Base-by-base conservation (phyloP, 1,284 basidiomycete genomes). In the Microbotryum intermedium region DNA sequence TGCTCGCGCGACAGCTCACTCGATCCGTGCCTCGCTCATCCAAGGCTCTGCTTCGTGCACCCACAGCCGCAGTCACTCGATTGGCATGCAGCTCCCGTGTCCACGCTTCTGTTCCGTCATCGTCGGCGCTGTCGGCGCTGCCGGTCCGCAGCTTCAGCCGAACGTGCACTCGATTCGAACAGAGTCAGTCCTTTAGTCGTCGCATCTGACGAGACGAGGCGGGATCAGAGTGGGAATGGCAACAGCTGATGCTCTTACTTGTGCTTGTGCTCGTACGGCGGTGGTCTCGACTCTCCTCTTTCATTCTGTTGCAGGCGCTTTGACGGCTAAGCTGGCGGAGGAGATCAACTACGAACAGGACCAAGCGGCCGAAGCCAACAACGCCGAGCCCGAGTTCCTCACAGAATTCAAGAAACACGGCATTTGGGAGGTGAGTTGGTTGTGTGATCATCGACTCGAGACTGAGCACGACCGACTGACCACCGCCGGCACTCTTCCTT, bases 261-360 rank as follows among this genome's bases (percentile, higher is more conserved):
- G 20, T 48, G 4, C 16, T 20, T 20, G 10, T 23, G 46, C 34
- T 48, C 46, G 18, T 28, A 28, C 23, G 13, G 28, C 46, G 46
- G 23, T 28, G 28, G 28, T 48, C 10, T 30, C 29, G 26, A 5
- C 50, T 25, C 25, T 11, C 29, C n/a, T 25, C 30, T 48, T 11
- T 8, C 6, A n/a, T 13, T 28, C 26, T 48, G 6, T 20, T 45
- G 29, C 50, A 66, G 76, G 83, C 28, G 75, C 83, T 44, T 82
- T 97, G 50, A 78, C 83, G 10, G 80, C 84, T 72, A 89, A 88
- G 67, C 80, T 97, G 29, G 76, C 80, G 43, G 85, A 90, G 71
- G 93, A 97, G 77, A 80, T 94, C 70, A 79, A 84, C 65, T 95
- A 87, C 75, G 93, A 97, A 78, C 79, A 82, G 62, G 85, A 90